Base-by-base conservation (phyloP, 192 early-diverging fungal genomes). In the Phlyctochytrium arcticum region DNA sequence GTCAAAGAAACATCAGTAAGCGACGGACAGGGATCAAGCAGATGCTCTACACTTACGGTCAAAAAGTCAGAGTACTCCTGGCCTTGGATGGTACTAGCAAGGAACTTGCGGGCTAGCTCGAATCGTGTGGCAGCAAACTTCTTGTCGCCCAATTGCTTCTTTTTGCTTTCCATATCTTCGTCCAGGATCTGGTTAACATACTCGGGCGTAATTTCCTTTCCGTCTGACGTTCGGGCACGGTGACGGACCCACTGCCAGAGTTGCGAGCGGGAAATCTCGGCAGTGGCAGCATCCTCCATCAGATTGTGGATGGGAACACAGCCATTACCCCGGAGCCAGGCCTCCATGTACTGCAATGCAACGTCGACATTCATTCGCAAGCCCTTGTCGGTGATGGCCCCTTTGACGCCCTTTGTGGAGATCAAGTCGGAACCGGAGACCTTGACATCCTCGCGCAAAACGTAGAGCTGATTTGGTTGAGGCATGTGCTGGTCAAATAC, bases 231-330 rank as follows among this genome's bases (percentile, higher is more conserved):
- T 69, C 82, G 87, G 36, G 88, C 81, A 29, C 79, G 71, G 75
- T 98, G 94, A 67, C 84, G 86, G 36, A 90, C 93, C 96, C 96
- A 98, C 82, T 98, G 96, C 87, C 88, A 98, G 8, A 98, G 76
- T 83, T 98, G 96, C 35, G 90, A 91, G 54, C 96, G 88, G 3
- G 93, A 94, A 67, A 98, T 98, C 82, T 98, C 96, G 36, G 94
- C 94, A 1, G 96, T 98, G 19, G 96, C 96, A 2, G 94, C 94
- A 67, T 98, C 96, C 80, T 98, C 96, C 96, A 98, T 96, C 42
- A 98, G 79, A 80, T 92, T 92, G 82, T 94, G 90, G 76, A 98
- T 98, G 48, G 96, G 96, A 19, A 98, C 96, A 72, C 96, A 98
- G 33, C 96, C 96, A 58, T 82, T 79, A 33, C 92, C 96, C 59